Percentiles rank a stretch among this genome's conserved stretches.
phyloP scores from a whole-genome alignment of 768 basidiomycete species.

The Panaeolus papilionaceus region DNA sequence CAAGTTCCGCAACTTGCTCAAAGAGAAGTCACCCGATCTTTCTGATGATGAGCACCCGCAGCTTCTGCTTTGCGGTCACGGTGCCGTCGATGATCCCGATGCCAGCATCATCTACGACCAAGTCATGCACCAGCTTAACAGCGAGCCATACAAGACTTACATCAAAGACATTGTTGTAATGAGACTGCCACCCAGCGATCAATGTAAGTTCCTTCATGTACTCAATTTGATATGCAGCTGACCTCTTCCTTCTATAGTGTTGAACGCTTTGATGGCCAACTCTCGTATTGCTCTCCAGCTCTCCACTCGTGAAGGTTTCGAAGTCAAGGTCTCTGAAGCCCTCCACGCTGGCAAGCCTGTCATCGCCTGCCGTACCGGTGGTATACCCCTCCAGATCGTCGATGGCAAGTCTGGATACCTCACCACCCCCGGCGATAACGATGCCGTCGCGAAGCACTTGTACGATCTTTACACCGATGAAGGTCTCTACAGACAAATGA shows the following conservation, averaged over 20 bases:
- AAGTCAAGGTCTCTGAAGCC: constrained; percentile 97
- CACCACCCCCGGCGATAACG: constrained; percentile 78
- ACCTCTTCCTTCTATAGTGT: constrained; percentile 47
- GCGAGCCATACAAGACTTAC: constrained; percentile 57
- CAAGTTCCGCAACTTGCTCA: constrained; percentile 76
- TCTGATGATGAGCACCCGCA: constrained; percentile 68
- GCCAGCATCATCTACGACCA: constrained; percentile 92
- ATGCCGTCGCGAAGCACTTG: constrained; percentile 75
- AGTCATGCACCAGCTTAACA: constrained; percentile 64
- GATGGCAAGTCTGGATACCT: constrained; percentile 90
- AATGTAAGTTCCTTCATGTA: constrained; percentile 54
- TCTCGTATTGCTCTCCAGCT: constrained; percentile 91
- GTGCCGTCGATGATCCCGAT: constrained; percentile 94
- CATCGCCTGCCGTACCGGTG: constrained; percentile 85
- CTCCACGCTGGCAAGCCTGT: constrained; percentile 89
- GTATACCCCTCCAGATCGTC: constrained; percentile 91
- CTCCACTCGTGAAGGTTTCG: constrained; percentile 94
- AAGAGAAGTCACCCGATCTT: constrained; percentile 46
- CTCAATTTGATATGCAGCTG: constrained; percentile 36
- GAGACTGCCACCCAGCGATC: constrained; percentile 83
- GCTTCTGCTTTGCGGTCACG: constrained; percentile 86
- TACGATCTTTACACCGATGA: constrained; percentile 81
- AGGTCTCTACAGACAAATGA: constrained; percentile 65
- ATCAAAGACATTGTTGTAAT: constrained; percentile 76
- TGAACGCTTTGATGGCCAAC: constrained; percentile 90